A percentile compares a stretch with the other conserved stretches of the same genome.
phyloP scores from a whole-genome alignment of 768 basidiomycete species.

The Pleurotus djamor region DNA sequence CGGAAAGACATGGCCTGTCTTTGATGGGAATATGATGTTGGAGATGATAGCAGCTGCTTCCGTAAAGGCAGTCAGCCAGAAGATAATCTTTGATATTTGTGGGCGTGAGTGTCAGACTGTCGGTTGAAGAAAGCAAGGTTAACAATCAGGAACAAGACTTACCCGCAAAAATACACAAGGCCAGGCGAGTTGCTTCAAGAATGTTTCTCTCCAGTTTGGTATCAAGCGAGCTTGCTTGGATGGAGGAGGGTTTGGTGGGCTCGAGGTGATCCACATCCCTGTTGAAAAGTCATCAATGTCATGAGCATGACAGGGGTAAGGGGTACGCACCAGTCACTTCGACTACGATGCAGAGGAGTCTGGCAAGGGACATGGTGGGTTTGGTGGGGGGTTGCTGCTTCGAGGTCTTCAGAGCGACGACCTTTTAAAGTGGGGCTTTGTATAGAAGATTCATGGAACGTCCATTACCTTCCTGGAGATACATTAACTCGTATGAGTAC shows the following conservation, averaged over 20 bases:
- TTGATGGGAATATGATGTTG: not conserved
- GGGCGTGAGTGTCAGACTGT: not conserved
- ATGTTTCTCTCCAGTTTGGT: conserved; percentile 10
- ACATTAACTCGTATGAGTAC: conserved; percentile 1
- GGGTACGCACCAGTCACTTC: conserved; percentile 1
- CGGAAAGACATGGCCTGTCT: not conserved
- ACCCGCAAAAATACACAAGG: conserved; percentile 8
- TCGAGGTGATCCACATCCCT: conserved; percentile 10
- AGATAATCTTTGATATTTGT: conserved; percentile 2
- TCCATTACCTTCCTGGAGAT: not conserved
- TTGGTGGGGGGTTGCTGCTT: not conserved
- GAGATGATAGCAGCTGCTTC: conserved; percentile 1
- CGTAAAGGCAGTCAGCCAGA: conserved; percentile 4
- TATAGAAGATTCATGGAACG: not conserved
- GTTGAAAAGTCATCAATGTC: not conserved
- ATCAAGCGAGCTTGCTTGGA: conserved; percentile 2
- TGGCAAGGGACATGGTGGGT: conserved; percentile 7
- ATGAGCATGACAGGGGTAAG: not conserved
- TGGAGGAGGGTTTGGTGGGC: conserved; percentile 6
- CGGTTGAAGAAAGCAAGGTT: not conserved
- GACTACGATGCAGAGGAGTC: conserved; percentile 1
- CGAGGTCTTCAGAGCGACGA: no score
- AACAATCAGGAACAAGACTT: not conserved
- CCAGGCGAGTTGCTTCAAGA: conserved; percentile 7
- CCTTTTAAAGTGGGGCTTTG: not conserved